Evolutionary conservation across 768 basidiomycete genomes (phyloP).

Genomic region (Russula virescens): DNA sequence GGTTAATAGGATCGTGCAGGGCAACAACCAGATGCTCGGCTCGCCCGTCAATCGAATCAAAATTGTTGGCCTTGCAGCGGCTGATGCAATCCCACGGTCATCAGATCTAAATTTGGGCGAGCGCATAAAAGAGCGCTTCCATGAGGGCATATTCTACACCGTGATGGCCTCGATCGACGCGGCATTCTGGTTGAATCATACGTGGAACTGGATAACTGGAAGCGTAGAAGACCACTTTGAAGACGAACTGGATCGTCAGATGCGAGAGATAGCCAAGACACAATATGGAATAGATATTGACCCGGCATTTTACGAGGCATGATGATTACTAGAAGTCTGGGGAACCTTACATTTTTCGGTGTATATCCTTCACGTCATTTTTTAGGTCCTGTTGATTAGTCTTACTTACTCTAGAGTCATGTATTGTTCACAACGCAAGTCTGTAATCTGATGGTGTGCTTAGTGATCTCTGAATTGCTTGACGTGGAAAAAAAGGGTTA

Average conservation of each 20-base stretch:
- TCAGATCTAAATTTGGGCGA: conserved; percentile 37
- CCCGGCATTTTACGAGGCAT: conserved; percentile 10
- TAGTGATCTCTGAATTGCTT: background rate
- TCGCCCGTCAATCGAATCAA: conserved; percentile 89
- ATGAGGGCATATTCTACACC: conserved; percentile 55
- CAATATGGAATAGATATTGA: conserved; percentile 19
- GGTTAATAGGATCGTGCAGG: conserved; percentile 38
- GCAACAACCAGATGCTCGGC: conserved; percentile 76
- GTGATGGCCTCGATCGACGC: conserved; percentile 67
- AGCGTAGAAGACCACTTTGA: background rate
- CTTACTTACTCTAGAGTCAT: no score
- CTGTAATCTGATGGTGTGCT: background rate
- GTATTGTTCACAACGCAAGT: no score
- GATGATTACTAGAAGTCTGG: background rate
- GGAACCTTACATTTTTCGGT: no score
- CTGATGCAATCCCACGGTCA: conserved; percentile 51
- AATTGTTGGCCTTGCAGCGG: conserved; percentile 81
- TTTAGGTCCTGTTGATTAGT: no score
- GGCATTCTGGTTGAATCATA: conserved; percentile 49
- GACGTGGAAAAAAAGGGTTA: background rate
- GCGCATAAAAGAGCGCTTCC: conserved; percentile 48
- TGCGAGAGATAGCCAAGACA: conserved; percentile 13
- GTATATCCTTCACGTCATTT: no score
- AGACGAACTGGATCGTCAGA: conserved; percentile 19
- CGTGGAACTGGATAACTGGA: conserved; percentile 16